Percentiles rank a stretch among this genome's conserved stretches.
Evolutionary conservation across 2,329 filamentous ascomycete genomes (phyloP).

Genomic region (Fusarium sp.): DNA sequence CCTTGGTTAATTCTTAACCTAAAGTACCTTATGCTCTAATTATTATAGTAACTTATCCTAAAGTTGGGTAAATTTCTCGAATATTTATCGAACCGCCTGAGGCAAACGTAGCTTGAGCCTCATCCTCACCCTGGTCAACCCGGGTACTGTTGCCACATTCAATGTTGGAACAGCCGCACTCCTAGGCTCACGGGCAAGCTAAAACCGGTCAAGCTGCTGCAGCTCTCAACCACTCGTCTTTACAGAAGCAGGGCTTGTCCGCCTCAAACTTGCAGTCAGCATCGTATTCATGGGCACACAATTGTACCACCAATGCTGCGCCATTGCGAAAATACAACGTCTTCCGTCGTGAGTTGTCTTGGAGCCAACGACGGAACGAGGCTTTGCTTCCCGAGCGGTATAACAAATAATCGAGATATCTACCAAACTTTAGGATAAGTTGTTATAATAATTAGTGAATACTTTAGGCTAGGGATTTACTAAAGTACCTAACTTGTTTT

Average conservation of each 20-base stretch:
- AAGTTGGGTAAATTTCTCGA: background rate
- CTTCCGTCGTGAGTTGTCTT: background rate
- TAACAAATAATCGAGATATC: no score
- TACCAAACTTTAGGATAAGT: no score
- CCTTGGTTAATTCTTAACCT: no score
- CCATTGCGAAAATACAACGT: slow-evolving; percentile 28
- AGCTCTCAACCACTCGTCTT: slow-evolving; percentile 24
- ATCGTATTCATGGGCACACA: slow-evolving; percentile 42
- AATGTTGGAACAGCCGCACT: background rate
- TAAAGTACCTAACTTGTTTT: no score
- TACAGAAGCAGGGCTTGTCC: slow-evolving; percentile 16
- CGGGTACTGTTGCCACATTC: background rate
- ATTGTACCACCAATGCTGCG: slow-evolving; percentile 37
- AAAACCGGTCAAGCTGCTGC: slow-evolving; percentile 28
- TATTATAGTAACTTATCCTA: no score
- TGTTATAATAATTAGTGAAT: no score
- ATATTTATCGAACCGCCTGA: background rate
- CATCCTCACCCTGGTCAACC: background rate
- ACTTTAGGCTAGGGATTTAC: no score
- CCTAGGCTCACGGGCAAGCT: background rate
- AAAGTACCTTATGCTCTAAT: no score
- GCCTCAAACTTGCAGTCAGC: slow-evolving; percentile 35
- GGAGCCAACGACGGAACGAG: slow-evolving; percentile 23
- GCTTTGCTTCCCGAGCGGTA: slow-evolving; percentile 6
- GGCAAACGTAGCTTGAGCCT: slow-evolving; percentile 14